Percentiles rank a stretch among this genome's conserved stretches.
phyloP scores from a whole-genome alignment of 306 rosid genomes.

The Prinsepia uniflora region DNA sequence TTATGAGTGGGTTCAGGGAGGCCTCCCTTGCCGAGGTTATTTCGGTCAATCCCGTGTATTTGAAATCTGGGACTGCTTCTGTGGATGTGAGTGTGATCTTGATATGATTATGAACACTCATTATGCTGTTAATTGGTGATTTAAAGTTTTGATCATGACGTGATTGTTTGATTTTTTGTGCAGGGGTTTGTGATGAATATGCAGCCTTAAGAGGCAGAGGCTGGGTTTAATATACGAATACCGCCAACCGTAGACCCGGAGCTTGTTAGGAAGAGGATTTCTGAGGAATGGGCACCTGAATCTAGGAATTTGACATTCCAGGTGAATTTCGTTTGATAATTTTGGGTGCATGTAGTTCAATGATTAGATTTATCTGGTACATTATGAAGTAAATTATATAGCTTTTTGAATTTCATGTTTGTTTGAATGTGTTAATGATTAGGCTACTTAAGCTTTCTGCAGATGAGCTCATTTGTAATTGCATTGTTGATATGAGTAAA shows the following conservation, averaged over 20 bases:
- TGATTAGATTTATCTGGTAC: background rate
- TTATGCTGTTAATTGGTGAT: background rate
- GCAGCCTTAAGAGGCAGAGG: constrained; percentile 93
- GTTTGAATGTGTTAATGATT: background rate
- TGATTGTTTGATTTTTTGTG: background rate
- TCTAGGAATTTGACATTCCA: constrained; percentile 66
- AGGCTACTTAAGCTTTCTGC: background rate
- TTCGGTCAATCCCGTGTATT: constrained; percentile 80
- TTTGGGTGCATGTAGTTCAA: background rate
- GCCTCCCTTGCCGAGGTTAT: constrained; percentile 61
- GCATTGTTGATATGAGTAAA: background rate
- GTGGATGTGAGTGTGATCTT: constrained; percentile 43
- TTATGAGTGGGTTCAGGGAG: constrained; percentile 61
- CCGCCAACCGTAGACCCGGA: constrained; percentile 68
- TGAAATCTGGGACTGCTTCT: constrained; percentile 64
- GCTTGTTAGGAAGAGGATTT: constrained; percentile 54
- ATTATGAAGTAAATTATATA: background rate
- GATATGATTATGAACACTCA: background rate
- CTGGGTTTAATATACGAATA: constrained; percentile 72
- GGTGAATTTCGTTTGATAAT: constrained; percentile 28
- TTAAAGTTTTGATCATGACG: background rate
- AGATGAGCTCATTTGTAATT: background rate
- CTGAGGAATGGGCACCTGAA: constrained; percentile 82
- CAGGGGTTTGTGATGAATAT: constrained; percentile 90
- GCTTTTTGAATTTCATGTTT: background rate